These are phyloP conservation scores for Neurospora intermedia DNA, from an alignment of 495 filamentous ascomycete species.

Conservation along the genomic window DNA sequence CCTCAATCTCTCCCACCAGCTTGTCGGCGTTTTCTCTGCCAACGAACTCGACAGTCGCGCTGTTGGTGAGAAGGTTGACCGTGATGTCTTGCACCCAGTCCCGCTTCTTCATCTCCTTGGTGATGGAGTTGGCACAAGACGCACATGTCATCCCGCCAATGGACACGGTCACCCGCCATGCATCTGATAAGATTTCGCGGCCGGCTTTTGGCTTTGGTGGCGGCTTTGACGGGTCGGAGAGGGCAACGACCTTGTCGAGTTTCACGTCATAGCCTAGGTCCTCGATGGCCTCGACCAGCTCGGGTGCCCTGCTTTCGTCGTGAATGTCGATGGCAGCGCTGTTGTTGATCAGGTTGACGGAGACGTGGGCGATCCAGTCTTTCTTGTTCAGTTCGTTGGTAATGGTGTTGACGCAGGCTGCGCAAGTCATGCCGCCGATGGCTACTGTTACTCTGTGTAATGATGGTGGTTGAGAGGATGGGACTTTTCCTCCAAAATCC, in stretches of 20 bases:
- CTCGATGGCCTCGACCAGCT: conserved; percentile 62
- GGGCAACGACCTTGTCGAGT: conserved; percentile 40
- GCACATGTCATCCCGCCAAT: conserved; percentile 82
- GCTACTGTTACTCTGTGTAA: conserved; percentile 50
- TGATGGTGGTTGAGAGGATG: neutral
- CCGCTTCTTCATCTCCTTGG: conserved; percentile 48
- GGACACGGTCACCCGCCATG: conserved; percentile 50
- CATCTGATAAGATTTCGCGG: conserved; percentile 4
- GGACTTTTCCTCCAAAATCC: neutral
- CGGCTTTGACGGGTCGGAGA: conserved; percentile 7
- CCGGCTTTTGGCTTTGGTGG: neutral
- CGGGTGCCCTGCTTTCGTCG: conserved; percentile 36
- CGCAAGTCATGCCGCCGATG: conserved; percentile 80
- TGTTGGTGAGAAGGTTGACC: conserved; percentile 66
- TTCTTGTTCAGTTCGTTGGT: conserved; percentile 53
- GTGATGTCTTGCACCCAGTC: conserved; percentile 52
- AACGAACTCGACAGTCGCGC: conserved; percentile 53
- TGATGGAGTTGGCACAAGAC: conserved; percentile 58
- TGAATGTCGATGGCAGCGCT: conserved; percentile 57
- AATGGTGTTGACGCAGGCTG: conserved; percentile 59
- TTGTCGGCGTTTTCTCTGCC: conserved; percentile 33
- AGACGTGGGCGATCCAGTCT: conserved; percentile 50
- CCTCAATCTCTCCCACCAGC: conserved; percentile 62
- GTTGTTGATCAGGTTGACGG: conserved; percentile 61
- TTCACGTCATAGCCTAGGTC: conserved; percentile 70